phyloP scores from a whole-genome alignment of 2,329 filamentous ascomycete genomes.

The Fusarium sterilihyphosum region DNA sequence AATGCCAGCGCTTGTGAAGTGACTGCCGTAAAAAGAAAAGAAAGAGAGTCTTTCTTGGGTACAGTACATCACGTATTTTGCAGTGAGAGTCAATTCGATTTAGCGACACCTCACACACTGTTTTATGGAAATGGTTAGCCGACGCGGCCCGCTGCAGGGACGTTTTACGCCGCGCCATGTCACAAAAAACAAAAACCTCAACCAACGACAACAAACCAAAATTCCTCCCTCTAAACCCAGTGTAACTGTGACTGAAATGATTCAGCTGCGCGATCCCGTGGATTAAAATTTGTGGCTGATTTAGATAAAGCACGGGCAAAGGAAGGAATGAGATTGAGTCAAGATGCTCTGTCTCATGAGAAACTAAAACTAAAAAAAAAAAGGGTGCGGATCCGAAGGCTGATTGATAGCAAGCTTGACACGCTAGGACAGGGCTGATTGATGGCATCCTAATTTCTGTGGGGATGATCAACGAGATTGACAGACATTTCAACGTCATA shows the following conservation, averaged over 20 bases:
- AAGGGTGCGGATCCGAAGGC: neutral
- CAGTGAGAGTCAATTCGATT: neutral
- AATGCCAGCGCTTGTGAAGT: neutral
- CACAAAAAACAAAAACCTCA: neutral
- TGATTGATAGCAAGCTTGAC: conserved; percentile 2
- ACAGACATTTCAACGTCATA: neutral
- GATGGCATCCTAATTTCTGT: neutral
- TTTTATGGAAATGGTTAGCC: conserved; percentile 31
- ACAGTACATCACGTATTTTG: neutral
- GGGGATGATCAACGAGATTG: neutral
- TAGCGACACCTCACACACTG: neutral
- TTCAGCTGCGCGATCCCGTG: neutral
- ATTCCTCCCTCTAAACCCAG: neutral
- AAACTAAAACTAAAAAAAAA: too few species aligned
- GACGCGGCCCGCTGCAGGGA: conserved; percentile 39
- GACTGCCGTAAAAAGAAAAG: neutral
- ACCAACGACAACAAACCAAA: neutral
- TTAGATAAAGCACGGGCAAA: neutral
- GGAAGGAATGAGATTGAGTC: neutral
- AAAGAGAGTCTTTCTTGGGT: neutral
- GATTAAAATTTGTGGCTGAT: neutral
- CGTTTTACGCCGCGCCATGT: conserved; percentile 24
- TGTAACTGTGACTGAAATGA: neutral
- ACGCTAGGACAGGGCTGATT: conserved; percentile 15
- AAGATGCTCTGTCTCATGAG: neutral